Base-by-base conservation (phyloP, 1,284 basidiomycete species). In the Athelia sp. region DNA sequence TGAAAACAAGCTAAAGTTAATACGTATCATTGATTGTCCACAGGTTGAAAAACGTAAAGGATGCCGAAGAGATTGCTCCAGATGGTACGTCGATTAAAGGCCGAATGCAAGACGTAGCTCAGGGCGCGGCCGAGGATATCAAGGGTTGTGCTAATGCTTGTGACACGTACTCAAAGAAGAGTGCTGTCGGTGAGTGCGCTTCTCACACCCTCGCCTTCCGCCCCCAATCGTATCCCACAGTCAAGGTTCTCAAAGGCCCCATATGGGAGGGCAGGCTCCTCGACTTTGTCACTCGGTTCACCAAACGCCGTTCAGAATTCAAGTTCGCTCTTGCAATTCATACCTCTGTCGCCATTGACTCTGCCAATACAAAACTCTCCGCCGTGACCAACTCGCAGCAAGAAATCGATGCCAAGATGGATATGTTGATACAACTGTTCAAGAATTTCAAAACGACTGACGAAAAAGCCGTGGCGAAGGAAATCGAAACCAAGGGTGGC, bases 111-210 rank as follows among this genome's bases (percentile, higher is more conserved):
- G 48, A 46, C 13, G 24, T 57, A 18, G 36, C 51, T 34, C 29
- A 54, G 17, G 19, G 35, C 11, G 23, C 53, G 19, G 48, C 44
- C 15, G n/a, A 48, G 13, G 56, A 57, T 32, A 57, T 57, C 17
- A 35, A 43, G 15, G 45, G 50, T 18, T 57, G 56, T 26, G 56
- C 47, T 9, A 57, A 52, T 34, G 36, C 45, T 19, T 55, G 56
- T 32, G 56, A 57, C 29, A 40, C 49, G 6, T 57, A 57, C 45
- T 32, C 44, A 13, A 57, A 56, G 48, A 58, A 58, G 13, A 56
- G 53, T 31, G 49, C 57, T 15, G 49, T 58, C 13, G 52, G n/a
- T n/a, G n/a, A n/a, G 61, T 62, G 24, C 26, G 58, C 49, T 2
- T 4, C 13, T 17, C 36, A 21, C 26, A 4, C 26, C 26, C 26